phyloP scores from a whole-genome alignment of 495 filamentous ascomycete species.

The Penicillium nucicola region DNA sequence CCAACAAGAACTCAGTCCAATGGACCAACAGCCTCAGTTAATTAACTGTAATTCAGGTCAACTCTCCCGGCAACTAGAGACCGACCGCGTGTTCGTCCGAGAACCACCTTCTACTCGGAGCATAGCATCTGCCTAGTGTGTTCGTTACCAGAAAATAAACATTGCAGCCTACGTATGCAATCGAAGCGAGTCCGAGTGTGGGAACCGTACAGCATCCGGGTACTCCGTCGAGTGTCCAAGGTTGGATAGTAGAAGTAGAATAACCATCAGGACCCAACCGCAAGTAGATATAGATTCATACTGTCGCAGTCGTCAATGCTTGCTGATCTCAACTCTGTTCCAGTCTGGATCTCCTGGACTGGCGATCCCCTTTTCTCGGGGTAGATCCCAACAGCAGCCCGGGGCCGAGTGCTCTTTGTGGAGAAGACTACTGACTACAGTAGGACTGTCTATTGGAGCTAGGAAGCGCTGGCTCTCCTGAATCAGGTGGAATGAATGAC shows the following conservation, averaged over 20 bases:
- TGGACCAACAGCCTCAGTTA: background rate
- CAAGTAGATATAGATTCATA: no score
- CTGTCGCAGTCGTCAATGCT: no score
- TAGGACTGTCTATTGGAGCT: background rate
- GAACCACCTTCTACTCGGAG: conserved; percentile 3
- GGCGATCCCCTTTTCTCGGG: conserved; percentile 1
- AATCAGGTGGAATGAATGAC: background rate
- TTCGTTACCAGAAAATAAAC: background rate
- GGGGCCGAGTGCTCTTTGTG: background rate
- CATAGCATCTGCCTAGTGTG: background rate
- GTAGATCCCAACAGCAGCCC: conserved; percentile 1
- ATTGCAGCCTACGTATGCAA: background rate
- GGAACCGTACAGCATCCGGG: no score
- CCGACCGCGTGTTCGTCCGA: background rate
- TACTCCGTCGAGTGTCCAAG: no score
- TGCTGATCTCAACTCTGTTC: background rate
- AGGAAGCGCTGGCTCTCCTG: background rate
- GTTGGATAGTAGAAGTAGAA: no score
- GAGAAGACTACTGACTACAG: conserved; percentile 3
- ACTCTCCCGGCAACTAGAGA: background rate
- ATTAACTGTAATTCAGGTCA: background rate
- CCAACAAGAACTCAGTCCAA: background rate
- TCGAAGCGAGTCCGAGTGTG: no score
- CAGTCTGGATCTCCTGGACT: conserved; percentile 1
- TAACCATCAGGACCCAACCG: no score